A percentile compares a stretch with the other conserved stretches of the same genome.
Conservation (phyloP, 805 yeast genomes). For the Nakazawaea molendinolei region DNA sequence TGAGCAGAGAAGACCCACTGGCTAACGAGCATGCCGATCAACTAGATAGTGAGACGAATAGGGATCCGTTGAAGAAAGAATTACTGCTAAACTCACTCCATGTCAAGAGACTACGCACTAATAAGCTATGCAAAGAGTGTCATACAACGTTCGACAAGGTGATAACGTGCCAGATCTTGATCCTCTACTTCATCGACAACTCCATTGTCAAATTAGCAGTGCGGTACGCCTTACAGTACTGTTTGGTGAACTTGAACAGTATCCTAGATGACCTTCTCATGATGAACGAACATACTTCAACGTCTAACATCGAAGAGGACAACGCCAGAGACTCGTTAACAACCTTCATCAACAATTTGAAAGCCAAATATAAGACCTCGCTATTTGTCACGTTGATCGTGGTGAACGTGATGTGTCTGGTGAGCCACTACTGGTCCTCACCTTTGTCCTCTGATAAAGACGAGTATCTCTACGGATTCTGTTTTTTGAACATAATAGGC, state of each 20-base stretch:
- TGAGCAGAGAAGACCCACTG: not conserved
- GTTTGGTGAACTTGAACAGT: constrained; percentile 15
- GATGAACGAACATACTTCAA: constrained; percentile 16
- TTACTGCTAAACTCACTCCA: constrained; percentile 4
- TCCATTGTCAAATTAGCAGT: constrained; percentile 19
- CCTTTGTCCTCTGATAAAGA: not conserved
- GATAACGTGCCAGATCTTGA: not conserved
- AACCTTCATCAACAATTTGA: constrained; percentile 13
- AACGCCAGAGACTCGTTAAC: constrained; percentile 14
- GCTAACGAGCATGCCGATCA: not conserved
- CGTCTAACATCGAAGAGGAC: constrained; percentile 1
- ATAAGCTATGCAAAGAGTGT: constrained; percentile 4
- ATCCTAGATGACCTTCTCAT: constrained; percentile 10
- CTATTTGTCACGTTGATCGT: constrained; percentile 4
- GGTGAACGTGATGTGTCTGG: constrained; percentile 9
- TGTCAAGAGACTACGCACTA: constrained; percentile 1
- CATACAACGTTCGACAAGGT: constrained; percentile 1
- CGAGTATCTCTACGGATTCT: constrained; percentile 17
- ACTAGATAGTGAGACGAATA: too few relatives aligned
- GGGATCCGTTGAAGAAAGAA: too few relatives aligned
- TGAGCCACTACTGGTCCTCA: constrained; percentile 7
- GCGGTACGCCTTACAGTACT: constrained; percentile 16
- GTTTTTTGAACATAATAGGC: constrained; percentile 23
- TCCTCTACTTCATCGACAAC: constrained; percentile 17
- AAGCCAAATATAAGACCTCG: constrained; percentile 13